Evolutionary conservation across 176 grass and related monocot genomes (phyloP).

Genomic region (Ampelocalamus luodianensis): DNA sequence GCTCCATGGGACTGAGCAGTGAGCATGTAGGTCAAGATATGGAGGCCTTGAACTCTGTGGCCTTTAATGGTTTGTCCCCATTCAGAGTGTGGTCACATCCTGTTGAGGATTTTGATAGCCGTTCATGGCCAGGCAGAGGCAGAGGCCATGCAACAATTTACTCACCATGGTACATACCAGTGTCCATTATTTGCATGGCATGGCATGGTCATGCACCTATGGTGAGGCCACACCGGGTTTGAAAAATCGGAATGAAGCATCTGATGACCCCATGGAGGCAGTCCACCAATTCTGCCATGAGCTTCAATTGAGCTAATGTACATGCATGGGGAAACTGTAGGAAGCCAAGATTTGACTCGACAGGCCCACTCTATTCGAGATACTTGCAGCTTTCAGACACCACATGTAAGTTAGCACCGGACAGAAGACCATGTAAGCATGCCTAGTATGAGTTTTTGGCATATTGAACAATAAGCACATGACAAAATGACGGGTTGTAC

Average conservation of each 20-base stretch:
- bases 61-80: slow-evolving; percentile 68
- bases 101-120: slow-evolving; percentile 65
- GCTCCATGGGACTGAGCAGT: slow-evolving; percentile 30
- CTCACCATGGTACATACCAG: slow-evolving; percentile 43
- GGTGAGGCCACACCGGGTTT: slow-evolving; percentile 28
- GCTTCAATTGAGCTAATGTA: slow-evolving; percentile 39
- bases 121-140: slow-evolving; percentile 52
- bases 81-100: slow-evolving; percentile 72
- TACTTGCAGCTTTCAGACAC: slow-evolving; percentile 41
- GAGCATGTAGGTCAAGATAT: slow-evolving; percentile 47
- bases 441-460: slow-evolving; percentile 33
- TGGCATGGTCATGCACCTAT: slow-evolving; percentile 41
- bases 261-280: slow-evolving; percentile 17
- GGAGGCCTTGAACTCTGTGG: slow-evolving; percentile 62
- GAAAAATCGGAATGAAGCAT: slow-evolving; percentile 37
- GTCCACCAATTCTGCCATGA: slow-evolving; percentile 39
- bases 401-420: slow-evolving; percentile 32
- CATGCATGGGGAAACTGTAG: slow-evolving; percentile 35
- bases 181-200: slow-evolving; percentile 37
- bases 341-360: slow-evolving; percentile 26
- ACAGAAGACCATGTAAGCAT: slow-evolving; percentile 38
- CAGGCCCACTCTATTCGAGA: slow-evolving; percentile 40
- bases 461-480: slow-evolving; percentile 32
- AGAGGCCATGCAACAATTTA: slow-evolving; percentile 52
- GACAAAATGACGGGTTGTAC: slow-evolving; percentile 22